Evolutionary conservation across 164 flowering plant genomes (phyloP), one percentile per base, ranked within the genome.

Genomic region (Santalum album): DNA sequence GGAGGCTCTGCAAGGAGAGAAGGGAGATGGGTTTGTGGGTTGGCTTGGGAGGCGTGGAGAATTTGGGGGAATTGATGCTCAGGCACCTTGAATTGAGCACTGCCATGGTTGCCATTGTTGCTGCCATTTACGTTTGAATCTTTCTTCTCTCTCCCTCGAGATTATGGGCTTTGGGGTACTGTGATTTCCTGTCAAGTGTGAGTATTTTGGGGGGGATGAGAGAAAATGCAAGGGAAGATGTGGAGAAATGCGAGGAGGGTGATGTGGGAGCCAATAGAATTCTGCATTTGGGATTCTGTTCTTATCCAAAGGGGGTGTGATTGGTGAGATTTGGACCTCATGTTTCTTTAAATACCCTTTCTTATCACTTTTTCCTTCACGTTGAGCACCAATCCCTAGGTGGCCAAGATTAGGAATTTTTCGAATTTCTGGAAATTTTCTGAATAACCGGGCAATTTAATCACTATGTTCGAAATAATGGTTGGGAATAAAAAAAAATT

Each of bases 281-380:
- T 60, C 14, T 22, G 52, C 15, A 25, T 48, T 57, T 7, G 23
- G 60, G 76, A 72, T 69, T 72, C 59, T 63, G 38, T 44, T 29
- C 71, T 69, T 69, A 72, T 72, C 76, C 65, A 50, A 43, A 29
- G 44, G 58, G 27, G 47, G n/a, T n/a, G n/a, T 47, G 23, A 19
- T 12, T 25, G 50, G 68, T 50, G 52, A 18, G 29, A 65, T 63
- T 32, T 48, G 57, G 51, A 34, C 77, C 77, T 57, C 69, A 63
- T 17, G 39, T n/a, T n/a, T 65, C 32, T 17, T 17, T 44, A 47
- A 5, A 29, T 29, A 5, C 57, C 29, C 35, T 48, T 53, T 54
- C 71, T 68, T 68, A 71, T 64, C 69, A 54, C 56, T 54, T 66
- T 19, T n/a, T n/a, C n/a, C n/a, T n/a, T n/a, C n/a, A n/a, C n/a